These are phyloP conservation scores for Kappamyces sp. DNA, from an alignment of 192 early-diverging fungal genomes.

Conservation along the genomic window DNA sequence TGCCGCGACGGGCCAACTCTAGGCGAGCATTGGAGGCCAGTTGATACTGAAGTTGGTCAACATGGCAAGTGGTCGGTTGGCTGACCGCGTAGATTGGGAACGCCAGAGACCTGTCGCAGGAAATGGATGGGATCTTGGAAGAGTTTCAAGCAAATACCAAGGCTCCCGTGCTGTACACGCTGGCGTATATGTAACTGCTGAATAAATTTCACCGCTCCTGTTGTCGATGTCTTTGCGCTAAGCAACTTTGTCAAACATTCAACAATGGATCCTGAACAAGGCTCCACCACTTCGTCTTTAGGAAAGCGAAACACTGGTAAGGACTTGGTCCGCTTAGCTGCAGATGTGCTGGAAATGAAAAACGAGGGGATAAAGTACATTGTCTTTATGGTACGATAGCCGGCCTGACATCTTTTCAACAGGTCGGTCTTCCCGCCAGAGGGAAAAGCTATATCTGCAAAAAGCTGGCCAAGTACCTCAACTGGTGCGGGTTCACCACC, in stretches of 20 bases:
- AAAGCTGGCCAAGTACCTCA: conserved; percentile 75
- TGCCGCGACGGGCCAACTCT: no score
- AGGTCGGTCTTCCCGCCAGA: conserved; percentile 88
- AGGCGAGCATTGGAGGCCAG: conserved; percentile 71
- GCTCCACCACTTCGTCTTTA: no score
- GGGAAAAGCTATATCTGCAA: conserved; percentile 92
- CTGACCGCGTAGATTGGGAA: conserved; percentile 42
- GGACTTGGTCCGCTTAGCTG: no score
- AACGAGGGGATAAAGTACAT: neutral
- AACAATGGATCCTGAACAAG: no score
- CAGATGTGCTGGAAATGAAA: no score
- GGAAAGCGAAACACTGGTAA: no score
- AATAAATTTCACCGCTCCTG: neutral
- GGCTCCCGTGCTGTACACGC: conserved; percentile 35
- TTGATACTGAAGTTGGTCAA: conserved; percentile 77
- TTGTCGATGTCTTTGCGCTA: neutral
- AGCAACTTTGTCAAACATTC: neutral
- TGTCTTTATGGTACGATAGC: neutral
- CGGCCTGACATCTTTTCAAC: no score
- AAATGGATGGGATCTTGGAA: conserved; percentile 77
- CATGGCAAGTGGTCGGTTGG: conserved; percentile 40
- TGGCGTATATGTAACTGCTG: conserved; percentile 46
- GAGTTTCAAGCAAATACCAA: conserved; percentile 49
- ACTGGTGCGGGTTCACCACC: conserved; percentile 43
- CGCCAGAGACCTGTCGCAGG: conserved; percentile 73